A percentile compares a stretch with the other conserved stretches of the same genome.
Evolutionary conservation across 2,329 filamentous ascomycete species (phyloP).

Genomic region (Zymoseptoria ardabiliae): DNA sequence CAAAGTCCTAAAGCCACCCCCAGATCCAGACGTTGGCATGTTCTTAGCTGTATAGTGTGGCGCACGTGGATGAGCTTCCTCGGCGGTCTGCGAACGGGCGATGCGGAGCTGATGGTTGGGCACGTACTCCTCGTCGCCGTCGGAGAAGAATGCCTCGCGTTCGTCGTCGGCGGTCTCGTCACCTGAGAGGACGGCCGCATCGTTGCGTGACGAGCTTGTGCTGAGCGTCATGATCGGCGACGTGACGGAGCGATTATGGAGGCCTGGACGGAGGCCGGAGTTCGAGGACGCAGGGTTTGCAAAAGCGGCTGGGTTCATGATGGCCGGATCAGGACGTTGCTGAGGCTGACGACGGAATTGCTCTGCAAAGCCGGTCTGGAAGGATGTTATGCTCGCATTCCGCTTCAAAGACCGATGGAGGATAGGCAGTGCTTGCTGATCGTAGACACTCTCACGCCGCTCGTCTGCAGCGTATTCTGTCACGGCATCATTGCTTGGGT

Average conservation of each 20-base stretch:
- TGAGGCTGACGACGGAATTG: slow-evolving; percentile 45
- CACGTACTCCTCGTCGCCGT: slow-evolving; percentile 60
- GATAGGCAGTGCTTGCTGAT: slow-evolving; percentile 86
- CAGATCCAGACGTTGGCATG: slow-evolving; percentile 29
- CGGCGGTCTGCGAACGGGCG: slow-evolving; percentile 30
- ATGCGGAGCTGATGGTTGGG: slow-evolving; percentile 35
- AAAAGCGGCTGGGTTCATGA: slow-evolving; percentile 53
- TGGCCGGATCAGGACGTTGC: slow-evolving; percentile 34
- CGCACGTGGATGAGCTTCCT: slow-evolving; percentile 14
- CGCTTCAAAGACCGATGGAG: slow-evolving; percentile 70
- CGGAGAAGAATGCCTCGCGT: slow-evolving; percentile 60
- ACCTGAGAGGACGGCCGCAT: slow-evolving; percentile 56
- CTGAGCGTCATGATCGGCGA: slow-evolving; percentile 57
- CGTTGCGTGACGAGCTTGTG: slow-evolving; percentile 42
- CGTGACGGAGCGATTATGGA: slow-evolving; percentile 78
- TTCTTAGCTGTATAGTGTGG: slow-evolving; percentile 16
- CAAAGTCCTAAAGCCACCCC: slow-evolving; percentile 36
- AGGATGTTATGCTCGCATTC: slow-evolving; percentile 64
- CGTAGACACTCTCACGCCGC: slow-evolving; percentile 75
- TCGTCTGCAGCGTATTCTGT: slow-evolving; percentile 33
- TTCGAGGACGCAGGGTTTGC: slow-evolving; percentile 23
- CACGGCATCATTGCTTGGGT: slow-evolving; percentile 10
- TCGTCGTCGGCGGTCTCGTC: slow-evolving; percentile 58
- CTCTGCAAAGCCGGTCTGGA: slow-evolving; percentile 85
- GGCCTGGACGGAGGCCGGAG: slow-evolving; percentile 47